Base-by-base conservation (phyloP, 345 rosid genomes). In the Heritiera littoralis region DNA sequence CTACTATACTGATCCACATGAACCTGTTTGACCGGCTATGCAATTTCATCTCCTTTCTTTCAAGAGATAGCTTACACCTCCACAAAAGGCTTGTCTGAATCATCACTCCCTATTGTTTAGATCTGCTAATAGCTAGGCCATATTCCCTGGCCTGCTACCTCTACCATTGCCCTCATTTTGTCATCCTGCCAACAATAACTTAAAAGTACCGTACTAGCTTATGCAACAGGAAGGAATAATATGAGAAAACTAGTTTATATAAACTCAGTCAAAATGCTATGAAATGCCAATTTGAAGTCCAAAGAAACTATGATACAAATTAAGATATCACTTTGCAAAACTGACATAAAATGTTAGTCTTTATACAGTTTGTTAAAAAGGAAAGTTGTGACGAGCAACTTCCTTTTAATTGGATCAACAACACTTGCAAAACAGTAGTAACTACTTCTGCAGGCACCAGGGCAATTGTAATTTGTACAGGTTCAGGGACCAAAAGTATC, bases 1-100 rank as follows among this genome's bases (percentile, higher is more conserved):
- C 67, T 13, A 61, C 7, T 30, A 5, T 15, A 32, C 32, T 12
- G 17, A 63, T 6, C 8, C 15, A 4, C 18, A 32, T 30, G 9
- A 63, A 63, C 43, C 32, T 30, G n/a, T 63, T 63, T 12, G 43
- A 32, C 1, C 41, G 9, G 20, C 65, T 60, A 10, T 23, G 6
- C 13, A 60, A 60, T 60, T 60, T 35, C 59, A 56, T 56, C 61
- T 58, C 63, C 4, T 82, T 90, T 93, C 43, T 87, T 86, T 77
- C 91, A 91, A 81, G 88, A 88, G 6, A 93, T 86, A 65, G 90
- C 95, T 84, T 93, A 94, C 95, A 61, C 18, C 67, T 7, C 67
- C 17, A 63, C 17, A 12, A 63, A 30, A 4, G 41, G 43, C 43
- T 63, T 63, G 41, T 32, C 17, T 12, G 7, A 30, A 61, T 61